Percentiles rank a stretch among this genome's conserved stretches.
Conservation (phyloP, 2,329 filamentous ascomycete genomes). For the Lasiodiplodia theobromae region DNA sequence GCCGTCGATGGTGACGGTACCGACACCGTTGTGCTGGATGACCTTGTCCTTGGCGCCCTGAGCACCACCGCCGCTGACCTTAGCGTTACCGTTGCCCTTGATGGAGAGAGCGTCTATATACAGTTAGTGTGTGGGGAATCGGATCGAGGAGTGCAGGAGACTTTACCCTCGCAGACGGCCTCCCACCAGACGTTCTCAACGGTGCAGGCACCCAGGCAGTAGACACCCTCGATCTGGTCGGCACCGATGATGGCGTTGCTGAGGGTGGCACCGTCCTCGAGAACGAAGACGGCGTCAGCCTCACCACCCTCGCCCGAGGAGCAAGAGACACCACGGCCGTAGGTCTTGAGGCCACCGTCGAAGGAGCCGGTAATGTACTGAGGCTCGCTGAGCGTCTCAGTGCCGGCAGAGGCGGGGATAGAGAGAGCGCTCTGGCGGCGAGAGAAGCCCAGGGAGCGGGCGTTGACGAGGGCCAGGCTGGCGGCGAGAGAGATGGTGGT, state of each 20-base stretch:
- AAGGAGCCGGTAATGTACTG: constrained; percentile 20
- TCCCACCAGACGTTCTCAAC: constrained; percentile 46
- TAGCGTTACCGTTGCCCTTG: constrained; percentile 34
- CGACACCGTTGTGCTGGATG: constrained; percentile 44
- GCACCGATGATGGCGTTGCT: constrained; percentile 59
- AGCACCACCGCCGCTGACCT: constrained; percentile 41
- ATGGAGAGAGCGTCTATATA: constrained; percentile 46
- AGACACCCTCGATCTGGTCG: constrained; percentile 57
- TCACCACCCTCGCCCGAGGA: constrained; percentile 54
- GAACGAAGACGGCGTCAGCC: constrained; percentile 34
- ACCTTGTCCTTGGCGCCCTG: constrained; percentile 42
- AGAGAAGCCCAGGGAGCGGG: constrained; percentile 23
- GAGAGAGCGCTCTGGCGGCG: constrained; percentile 33
- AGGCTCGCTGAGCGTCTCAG: constrained; percentile 21
- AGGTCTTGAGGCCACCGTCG: constrained; percentile 27
- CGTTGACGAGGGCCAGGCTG: constrained; percentile 9
- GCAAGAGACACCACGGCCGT: constrained; percentile 24
- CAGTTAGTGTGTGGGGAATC: constrained; percentile 53
- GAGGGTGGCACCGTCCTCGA: constrained; percentile 45
- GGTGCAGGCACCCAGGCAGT: constrained; percentile 59
- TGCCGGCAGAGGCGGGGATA: constrained; percentile 25
- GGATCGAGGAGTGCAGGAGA: constrained; percentile 50
- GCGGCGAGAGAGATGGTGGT: constrained; percentile 15
- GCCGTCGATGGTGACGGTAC: constrained; percentile 43
- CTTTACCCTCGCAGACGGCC: constrained; percentile 47